Evolutionary conservation across 345 rosid genomes (phyloP).

Genomic region (Laguncularia racemosa): DNA sequence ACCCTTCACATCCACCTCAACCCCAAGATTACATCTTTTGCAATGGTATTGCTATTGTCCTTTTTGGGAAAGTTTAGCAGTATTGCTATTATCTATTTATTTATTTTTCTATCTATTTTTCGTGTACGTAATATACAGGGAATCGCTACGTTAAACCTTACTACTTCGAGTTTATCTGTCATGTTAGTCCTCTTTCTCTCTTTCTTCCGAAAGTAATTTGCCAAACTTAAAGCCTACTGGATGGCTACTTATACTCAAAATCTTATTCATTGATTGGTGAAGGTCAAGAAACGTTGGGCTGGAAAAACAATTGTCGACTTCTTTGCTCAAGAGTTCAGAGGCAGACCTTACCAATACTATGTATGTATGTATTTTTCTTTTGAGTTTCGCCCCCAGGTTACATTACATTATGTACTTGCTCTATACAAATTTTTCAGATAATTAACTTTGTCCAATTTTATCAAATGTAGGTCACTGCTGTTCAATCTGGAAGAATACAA

Average conservation of each 20-base stretch:
- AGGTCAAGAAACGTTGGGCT: conserved; percentile 90
- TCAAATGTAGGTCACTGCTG: conserved; percentile 57
- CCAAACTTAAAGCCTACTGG: background rate
- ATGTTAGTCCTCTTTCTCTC: conserved; percentile 33
- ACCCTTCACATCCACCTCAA: conserved; percentile 57
- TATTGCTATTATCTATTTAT: background rate
- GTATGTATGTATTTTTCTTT: conserved; percentile 22
- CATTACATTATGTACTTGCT: background rate
- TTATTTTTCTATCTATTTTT: background rate
- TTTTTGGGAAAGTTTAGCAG: too few relatives aligned
- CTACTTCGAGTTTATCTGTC: conserved; percentile 83
- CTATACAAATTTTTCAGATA: too few relatives aligned
- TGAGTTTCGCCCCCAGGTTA: too few relatives aligned
- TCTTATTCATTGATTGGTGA: background rate
- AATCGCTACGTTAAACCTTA: conserved; percentile 81
- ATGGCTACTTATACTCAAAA: background rate
- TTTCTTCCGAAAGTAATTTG: conserved; percentile 1
- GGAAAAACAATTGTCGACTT: conserved; percentile 88
- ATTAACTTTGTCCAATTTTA: background rate
- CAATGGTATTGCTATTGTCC: conserved; percentile 31
- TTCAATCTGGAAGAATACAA: conserved; percentile 74
- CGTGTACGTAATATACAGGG: conserved; percentile 40
- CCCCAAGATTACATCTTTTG: conserved; percentile 59
- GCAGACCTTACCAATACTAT: conserved; percentile 78
- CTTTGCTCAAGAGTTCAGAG: conserved; percentile 82